phyloP scores from a whole-genome alignment of 257 asterid species.

The Verbena officinalis region DNA sequence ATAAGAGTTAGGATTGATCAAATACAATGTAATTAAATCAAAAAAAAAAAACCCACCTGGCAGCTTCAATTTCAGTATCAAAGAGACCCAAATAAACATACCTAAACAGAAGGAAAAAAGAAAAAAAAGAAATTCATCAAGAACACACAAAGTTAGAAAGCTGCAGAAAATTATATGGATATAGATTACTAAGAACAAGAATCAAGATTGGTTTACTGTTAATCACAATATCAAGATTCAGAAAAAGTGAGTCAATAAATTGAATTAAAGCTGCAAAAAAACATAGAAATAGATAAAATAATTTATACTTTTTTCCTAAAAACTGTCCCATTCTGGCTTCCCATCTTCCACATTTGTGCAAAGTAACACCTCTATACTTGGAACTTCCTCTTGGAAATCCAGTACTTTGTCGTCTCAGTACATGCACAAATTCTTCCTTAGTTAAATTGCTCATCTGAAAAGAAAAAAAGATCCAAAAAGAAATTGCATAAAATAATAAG shows the following conservation, averaged over 20 bases:
- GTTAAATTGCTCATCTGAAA: constrained; percentile 70
- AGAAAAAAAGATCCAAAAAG: not conserved
- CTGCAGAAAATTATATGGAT: no score
- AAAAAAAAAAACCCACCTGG: constrained; percentile 56
- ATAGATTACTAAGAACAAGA: no score
- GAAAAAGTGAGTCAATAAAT: not conserved
- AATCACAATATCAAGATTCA: not conserved
- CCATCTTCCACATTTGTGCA: constrained; percentile 97
- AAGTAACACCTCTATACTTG: constrained; percentile 88
- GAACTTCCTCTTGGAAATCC: constrained; percentile 98
- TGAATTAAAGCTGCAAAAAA: not conserved
- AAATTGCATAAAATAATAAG: not conserved
- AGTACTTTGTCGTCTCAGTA: constrained; percentile 78
- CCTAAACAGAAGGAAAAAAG: no score
- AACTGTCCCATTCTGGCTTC: constrained; percentile 97
- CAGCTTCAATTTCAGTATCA: constrained; percentile 96
- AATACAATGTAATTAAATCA: not conserved
- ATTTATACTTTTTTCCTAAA: constrained; percentile 77
- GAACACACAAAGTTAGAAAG: no score
- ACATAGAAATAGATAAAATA: not conserved
- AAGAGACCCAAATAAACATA: constrained; percentile 96
- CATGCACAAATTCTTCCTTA: constrained; percentile 93
- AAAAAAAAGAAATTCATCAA: no score
- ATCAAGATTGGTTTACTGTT: no score
- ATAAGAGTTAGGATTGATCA: not conserved